Percentiles rank a stretch among this genome's conserved stretches.
These are phyloP conservation scores for Coemansia sp. DNA, from an alignment of 192 early-diverging fungal genomes.

Conservation along the genomic window DNA sequence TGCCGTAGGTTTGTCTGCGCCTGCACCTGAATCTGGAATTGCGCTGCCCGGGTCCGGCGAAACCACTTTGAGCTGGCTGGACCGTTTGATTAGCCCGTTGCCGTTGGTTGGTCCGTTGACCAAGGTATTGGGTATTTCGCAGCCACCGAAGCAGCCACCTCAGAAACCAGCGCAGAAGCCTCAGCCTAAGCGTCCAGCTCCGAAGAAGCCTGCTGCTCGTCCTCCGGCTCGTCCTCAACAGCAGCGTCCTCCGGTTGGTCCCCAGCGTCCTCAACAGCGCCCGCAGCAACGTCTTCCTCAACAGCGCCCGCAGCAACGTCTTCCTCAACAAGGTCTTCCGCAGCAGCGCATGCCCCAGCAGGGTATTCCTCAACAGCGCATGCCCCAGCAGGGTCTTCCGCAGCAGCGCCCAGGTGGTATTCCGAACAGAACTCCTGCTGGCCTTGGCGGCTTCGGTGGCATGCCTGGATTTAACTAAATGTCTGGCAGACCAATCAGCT, in stretches of 20 bases:
- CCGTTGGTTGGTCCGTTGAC: slow-evolving; percentile 39
- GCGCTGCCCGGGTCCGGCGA: slow-evolving; percentile 42
- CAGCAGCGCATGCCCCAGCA: slow-evolving; percentile 1
- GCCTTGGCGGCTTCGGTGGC: slow-evolving; percentile 15
- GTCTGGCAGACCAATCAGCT: neutral
- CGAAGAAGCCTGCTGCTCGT: neutral
- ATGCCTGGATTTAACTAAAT: slow-evolving; percentile 18
- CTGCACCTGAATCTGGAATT: slow-evolving; percentile 37
- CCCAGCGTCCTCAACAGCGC: slow-evolving; percentile 6
- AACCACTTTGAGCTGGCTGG: slow-evolving; percentile 29
- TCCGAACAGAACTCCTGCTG: slow-evolving; percentile 10
- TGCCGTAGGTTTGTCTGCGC: slow-evolving; percentile 18
- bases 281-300: slow-evolving; percentile 1
- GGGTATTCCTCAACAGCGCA: neutral
- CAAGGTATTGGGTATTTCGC: slow-evolving; percentile 27
- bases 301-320: neutral
- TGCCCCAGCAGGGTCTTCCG: neutral
- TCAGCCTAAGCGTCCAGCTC: slow-evolving; percentile 19
- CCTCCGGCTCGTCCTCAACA: too few relatives aligned
- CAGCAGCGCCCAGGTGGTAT: slow-evolving; percentile 10
- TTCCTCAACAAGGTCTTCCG: slow-evolving; percentile 2
- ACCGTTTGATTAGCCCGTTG: slow-evolving; percentile 39
- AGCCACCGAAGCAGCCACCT: slow-evolving; percentile 24
- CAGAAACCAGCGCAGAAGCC: slow-evolving; percentile 15
- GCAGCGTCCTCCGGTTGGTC: slow-evolving; percentile 1